These are phyloP conservation scores for Vitis rotundifolia DNA, from an alignment of 164 flowering plant species.

Conservation along the genomic window DNA sequence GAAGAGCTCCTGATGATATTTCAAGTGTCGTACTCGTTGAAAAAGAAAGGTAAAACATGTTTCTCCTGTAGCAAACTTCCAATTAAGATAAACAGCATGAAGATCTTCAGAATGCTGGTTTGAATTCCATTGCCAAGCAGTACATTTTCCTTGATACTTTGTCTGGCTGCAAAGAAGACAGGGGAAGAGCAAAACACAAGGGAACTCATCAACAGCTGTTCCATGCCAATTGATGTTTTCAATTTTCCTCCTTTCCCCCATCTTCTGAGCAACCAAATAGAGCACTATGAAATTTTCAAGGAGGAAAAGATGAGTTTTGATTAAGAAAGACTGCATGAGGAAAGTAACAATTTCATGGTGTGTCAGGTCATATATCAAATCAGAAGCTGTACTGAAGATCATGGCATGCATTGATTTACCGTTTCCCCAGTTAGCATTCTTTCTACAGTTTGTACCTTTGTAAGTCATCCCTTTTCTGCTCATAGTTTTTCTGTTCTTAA, in stretches of 20 bases:
- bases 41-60: conserved; percentile 52
- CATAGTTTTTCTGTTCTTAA: neutral
- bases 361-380: conserved; percentile 81
- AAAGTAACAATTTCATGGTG: conserved; percentile 4
- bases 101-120: no score
- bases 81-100: no score
- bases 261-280: neutral
- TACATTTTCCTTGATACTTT: no score
- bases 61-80: no score
- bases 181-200: no score
- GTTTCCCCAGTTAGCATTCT: conserved; percentile 81
- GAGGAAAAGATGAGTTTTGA: neutral
- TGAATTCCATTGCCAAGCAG: no score
- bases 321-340: neutral
- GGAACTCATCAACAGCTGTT: no score
- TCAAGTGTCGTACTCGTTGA: conserved; percentile 98
- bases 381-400: conserved; percentile 94
- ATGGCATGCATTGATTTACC: conserved; percentile 91
- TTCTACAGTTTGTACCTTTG: conserved; percentile 79
- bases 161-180: no score
- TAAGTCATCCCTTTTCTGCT: conserved; percentile 35
- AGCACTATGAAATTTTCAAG: neutral
- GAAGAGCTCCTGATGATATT: conserved; percentile 93
- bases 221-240: no score
- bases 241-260: neutral